Conservation (phyloP, 1,284 basidiomycete species). For the Microbotryomycetes sp. region DNA sequence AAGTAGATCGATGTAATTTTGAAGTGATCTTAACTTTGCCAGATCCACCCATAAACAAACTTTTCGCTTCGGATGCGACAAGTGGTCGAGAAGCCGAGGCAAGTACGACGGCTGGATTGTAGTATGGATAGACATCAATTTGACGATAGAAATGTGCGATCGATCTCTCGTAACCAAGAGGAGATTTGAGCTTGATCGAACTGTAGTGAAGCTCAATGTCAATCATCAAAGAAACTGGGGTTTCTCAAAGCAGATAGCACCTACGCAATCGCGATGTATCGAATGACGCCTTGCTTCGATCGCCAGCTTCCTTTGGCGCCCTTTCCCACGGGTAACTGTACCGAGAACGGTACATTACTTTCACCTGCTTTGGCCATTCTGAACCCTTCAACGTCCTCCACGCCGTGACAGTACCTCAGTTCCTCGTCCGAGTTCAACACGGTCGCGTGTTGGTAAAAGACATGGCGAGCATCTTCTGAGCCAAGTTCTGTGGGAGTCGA, state of each 20-base stretch:
- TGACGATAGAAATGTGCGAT: conserved; percentile 89
- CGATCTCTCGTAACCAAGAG: conserved; percentile 56
- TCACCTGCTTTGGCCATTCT: conserved; percentile 51
- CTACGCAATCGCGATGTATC: conserved; percentile 77
- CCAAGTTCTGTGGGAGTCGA: conserved; percentile 49
- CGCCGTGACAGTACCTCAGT: conserved; percentile 49
- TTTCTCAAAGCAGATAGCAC: conserved; percentile 36
- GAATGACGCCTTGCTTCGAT: conserved; percentile 58
- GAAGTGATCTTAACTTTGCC: conserved; percentile 68
- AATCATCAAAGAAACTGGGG: not conserved
- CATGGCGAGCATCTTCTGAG: conserved; percentile 59
- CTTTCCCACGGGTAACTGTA: conserved; percentile 62
- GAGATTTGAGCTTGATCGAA: conserved; percentile 73
- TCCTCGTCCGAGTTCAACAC: conserved; percentile 46
- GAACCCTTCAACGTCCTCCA: conserved; percentile 66
- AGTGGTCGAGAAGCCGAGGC: conserved; percentile 59
- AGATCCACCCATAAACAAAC: conserved; percentile 56
- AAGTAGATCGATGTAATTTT: conserved; percentile 64
- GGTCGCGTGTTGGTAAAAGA: conserved; percentile 75
- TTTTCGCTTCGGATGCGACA: conserved; percentile 55
- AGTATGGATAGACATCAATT: conserved; percentile 72
- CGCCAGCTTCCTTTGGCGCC: conserved; percentile 65
- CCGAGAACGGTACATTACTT: conserved; percentile 69
- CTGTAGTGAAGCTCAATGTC: conserved; percentile 42
- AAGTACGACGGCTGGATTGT: conserved; percentile 61